A percentile compares a stretch with the other conserved stretches of the same genome.
These are phyloP conservation scores for Rhodotorula toruloides DNA, from an alignment of 768 basidiomycete genomes.

Conservation along the genomic window DNA sequence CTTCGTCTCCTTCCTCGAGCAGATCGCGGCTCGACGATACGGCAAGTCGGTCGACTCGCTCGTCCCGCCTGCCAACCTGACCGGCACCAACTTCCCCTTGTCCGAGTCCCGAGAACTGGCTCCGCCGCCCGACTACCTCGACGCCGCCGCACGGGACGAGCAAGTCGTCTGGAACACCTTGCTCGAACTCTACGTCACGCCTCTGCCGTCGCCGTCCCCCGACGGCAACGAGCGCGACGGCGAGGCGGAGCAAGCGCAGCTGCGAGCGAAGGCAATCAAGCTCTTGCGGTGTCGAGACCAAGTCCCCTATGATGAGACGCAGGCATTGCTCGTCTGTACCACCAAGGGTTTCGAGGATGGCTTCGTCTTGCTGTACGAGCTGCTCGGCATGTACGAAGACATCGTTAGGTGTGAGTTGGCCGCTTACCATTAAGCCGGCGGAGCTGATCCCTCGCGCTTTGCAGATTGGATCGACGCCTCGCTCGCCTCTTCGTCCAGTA, in stretches of 20 bases:
- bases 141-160: conserved; percentile 58
- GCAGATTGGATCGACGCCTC: conserved; percentile 36
- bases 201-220: background rate
- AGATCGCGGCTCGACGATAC: conserved; percentile 74
- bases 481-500: background rate
- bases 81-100: conserved; percentile 27
- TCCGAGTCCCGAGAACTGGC: conserved; percentile 21
- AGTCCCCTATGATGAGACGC: conserved; percentile 75
- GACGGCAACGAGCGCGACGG: background rate
- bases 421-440: background rate
- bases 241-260: no score
- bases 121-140: background rate
- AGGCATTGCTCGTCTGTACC: conserved; percentile 92
- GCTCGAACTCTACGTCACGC: conserved; percentile 75
- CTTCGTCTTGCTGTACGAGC: conserved; percentile 85
- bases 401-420: conserved; percentile 77
- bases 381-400: conserved; percentile 91
- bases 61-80: conserved; percentile 19
- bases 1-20: conserved; percentile 82
- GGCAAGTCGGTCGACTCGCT: conserved; percentile 45
- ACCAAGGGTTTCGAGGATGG: conserved; percentile 74
- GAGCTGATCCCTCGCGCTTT: background rate
- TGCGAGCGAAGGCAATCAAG: conserved; percentile 65
- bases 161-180: conserved; percentile 91
- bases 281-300: conserved; percentile 56